Base-by-base conservation (phyloP, 2,329 filamentous ascomycete genomes). In the Gremmenia infestans region DNA sequence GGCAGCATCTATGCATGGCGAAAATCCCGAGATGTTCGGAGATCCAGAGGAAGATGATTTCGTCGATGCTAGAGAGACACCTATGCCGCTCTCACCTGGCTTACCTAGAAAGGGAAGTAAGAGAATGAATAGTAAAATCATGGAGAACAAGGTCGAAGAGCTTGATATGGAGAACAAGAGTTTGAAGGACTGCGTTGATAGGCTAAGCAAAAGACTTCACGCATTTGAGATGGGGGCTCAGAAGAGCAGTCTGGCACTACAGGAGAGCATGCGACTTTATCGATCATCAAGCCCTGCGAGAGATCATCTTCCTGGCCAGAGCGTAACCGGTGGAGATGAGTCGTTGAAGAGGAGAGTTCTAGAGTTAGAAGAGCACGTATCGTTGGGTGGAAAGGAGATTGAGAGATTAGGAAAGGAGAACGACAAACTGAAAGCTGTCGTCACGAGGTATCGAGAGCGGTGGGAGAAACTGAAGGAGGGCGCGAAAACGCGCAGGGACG, bases 191-290 rank as follows among this genome's bases (percentile, higher is more conserved):
- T 85, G 91, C 64, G 83, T 96, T 8, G 92, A 97, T 72, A 91
- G 90, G 50, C 81, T 97, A 37, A 89, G 88, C 60, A 89, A 88
- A 65, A 84, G 93, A 0, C 81, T 99, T n/a, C 89, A 94, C 66
- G 88, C 91, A 60, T 99, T 96, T 74, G 93, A 99, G 72, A 86
- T 91, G 40, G 92, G 90, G 65, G 91, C 91, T 0, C 94, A 97
- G 72, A 91, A 87, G 60, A 92, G 88, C 39, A 89, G 88, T 52
- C 82, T 92, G 73, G 90, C 91, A 3, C 80, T 97, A 36, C 89
- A 92, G 14, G 91, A 97, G 70, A 96, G 90, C 63, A 85, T 85
- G 69, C 77, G 83, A n/a, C 71, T 86, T 5, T 80, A 83, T 72
- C 75, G 79, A 14, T 81, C 82, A 1, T 76, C 76, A 4, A 85